Evolutionary conservation across 129 eudicot genomes (phyloP).

Genomic region (Cynara cardunculus): DNA sequence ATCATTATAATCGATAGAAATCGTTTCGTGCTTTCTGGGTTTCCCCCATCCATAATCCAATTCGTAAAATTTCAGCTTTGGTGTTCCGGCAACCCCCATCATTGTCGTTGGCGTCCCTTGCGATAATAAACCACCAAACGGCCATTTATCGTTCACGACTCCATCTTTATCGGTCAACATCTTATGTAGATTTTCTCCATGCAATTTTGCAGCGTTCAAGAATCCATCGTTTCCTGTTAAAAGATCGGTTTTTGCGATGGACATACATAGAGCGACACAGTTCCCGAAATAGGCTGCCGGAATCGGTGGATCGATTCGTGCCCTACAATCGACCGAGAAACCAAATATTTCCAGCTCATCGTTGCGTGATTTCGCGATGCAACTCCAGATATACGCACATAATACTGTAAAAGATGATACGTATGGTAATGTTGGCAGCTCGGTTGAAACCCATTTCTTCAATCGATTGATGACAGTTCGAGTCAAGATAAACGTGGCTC

Average conservation of each 20-base stretch:
- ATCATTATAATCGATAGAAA: slow-evolving; percentile 1
- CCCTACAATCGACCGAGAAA: background rate
- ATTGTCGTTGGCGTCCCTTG: background rate
- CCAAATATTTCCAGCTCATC: background rate
- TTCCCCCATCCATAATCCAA: slow-evolving; percentile 18
- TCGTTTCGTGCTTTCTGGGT: background rate
- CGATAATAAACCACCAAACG: background rate
- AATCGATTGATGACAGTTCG: slow-evolving; percentile 13
- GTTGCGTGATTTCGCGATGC: slow-evolving; percentile 26
- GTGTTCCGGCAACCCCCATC: slow-evolving; percentile 4
- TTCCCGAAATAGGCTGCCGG: slow-evolving; percentile 11
- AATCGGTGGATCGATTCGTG: background rate
- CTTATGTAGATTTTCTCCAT: slow-evolving; percentile 12
- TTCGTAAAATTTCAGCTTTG: slow-evolving; percentile 19
- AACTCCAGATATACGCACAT: slow-evolving; percentile 42
- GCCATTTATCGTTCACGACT: background rate
- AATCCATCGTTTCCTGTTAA: slow-evolving; percentile 13
- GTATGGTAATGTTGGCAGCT: slow-evolving; percentile 17
- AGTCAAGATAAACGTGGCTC: slow-evolving; percentile 28
- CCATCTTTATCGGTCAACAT: slow-evolving; percentile 10
- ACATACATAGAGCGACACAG: background rate
- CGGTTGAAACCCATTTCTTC: slow-evolving; percentile 10
- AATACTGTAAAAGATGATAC: slow-evolving; percentile 36
- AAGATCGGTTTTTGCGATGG: background rate
- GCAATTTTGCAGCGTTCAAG: background rate